Evolutionary conservation across 73 alveolate genomes (phyloP).

Genomic region (Tetrahymena thermophila): DNA sequence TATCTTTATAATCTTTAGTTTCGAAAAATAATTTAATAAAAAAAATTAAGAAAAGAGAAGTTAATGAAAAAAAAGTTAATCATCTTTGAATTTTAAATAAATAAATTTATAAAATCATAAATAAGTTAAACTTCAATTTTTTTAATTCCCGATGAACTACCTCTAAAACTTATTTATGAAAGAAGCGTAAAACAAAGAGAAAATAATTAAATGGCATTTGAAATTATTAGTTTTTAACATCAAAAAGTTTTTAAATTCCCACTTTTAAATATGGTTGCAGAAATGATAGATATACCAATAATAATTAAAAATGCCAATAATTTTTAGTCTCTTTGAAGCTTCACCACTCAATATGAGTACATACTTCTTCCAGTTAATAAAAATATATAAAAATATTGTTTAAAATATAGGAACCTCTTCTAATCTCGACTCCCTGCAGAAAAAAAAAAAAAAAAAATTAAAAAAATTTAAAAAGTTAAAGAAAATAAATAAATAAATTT

Average conservation of each 20-base stretch:
- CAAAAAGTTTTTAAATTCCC: not conserved
- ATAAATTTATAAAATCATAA: not conserved
- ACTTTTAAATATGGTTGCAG: not conserved
- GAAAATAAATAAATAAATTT: not conserved
- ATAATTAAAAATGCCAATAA: not conserved
- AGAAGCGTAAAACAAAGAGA: not conserved
- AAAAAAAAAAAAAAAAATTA: not conserved
- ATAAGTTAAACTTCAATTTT: not conserved
- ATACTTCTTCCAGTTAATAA: not conserved
- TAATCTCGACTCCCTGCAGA: not conserved
- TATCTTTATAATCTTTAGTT: too few species aligned
- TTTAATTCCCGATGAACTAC: not conserved
- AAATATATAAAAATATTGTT: not conserved
- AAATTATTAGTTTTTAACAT: not conserved
- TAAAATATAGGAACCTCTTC: not conserved
- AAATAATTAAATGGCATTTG: not conserved
- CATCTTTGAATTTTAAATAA: too few species aligned
- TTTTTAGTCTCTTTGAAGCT: not conserved
- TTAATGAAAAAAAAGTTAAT: too few species aligned
- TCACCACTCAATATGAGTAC: not conserved
- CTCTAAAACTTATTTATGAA: not conserved
- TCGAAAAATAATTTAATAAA: too few species aligned
- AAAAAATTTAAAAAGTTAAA: not conserved
- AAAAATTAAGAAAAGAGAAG: not conserved
- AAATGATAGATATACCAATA: not conserved